These are phyloP conservation scores for Nannochloropsis granulata DNA, from an alignment of 108 stramenopile species.

Conservation along the genomic window DNA sequence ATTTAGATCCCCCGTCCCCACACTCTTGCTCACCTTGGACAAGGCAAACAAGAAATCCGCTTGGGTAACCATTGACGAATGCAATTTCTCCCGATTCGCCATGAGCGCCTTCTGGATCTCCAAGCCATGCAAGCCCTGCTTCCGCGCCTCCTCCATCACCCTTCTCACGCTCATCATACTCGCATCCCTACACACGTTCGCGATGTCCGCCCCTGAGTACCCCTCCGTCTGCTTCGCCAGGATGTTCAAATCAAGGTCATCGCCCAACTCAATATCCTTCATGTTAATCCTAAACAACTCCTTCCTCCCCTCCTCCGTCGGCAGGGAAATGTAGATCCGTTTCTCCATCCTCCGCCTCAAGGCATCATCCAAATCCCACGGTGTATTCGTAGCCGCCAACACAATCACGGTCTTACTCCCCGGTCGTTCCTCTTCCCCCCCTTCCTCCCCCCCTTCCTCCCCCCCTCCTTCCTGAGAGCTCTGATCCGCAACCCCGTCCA, in stretches of 20 bases:
- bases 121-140: slow-evolving; percentile 24
- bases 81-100: slow-evolving; percentile 27
- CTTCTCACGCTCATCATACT: slow-evolving; percentile 49
- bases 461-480: slow-evolving; percentile 6
- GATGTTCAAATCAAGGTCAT: slow-evolving; percentile 38
- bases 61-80: slow-evolving; percentile 34
- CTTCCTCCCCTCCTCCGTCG: slow-evolving; percentile 51
- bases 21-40: slow-evolving; percentile 39
- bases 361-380: slow-evolving; percentile 84
- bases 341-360: slow-evolving; percentile 62
- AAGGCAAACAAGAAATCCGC: slow-evolving; percentile 25
- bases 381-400: slow-evolving; percentile 77
- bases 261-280: slow-evolving; percentile 18
- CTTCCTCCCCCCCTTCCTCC: slow-evolving; percentile 7
- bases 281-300: slow-evolving; percentile 49
- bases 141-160: slow-evolving; percentile 37
- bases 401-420: slow-evolving; percentile 53
- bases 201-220: slow-evolving; percentile 46
- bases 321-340: slow-evolving; percentile 77
- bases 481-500: slow-evolving; percentile 60
- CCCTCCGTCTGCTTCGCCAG: slow-evolving; percentile 32
- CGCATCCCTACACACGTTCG: slow-evolving; percentile 48
- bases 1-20: slow-evolving; percentile 39
- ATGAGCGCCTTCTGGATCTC: slow-evolving; percentile 39
- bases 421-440: background rate